Evolutionary conservation across 768 basidiomycete species (phyloP).

Genomic region (Trametes punicea): DNA sequence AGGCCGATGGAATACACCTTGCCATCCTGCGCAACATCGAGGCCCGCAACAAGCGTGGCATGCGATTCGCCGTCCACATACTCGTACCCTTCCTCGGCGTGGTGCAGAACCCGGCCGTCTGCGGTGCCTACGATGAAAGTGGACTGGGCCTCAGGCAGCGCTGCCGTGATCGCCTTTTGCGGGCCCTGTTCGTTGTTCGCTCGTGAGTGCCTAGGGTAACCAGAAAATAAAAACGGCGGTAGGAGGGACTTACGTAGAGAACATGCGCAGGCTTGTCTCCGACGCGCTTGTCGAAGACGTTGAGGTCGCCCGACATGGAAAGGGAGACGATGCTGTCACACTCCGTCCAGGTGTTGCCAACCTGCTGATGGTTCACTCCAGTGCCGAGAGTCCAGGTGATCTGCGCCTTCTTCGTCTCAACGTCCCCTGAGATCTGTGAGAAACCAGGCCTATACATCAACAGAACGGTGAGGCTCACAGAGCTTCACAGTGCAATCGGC

Average conservation of each 20-base stretch:
- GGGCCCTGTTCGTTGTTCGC: slow-evolving; percentile 51
- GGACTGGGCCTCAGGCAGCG: slow-evolving; percentile 38
- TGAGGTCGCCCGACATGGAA: slow-evolving; percentile 78
- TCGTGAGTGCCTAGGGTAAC: not conserved
- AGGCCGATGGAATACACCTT: slow-evolving; percentile 71
- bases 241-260: slow-evolving; percentile 59
- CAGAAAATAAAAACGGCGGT: not conserved
- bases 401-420: slow-evolving; percentile 61
- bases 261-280: slow-evolving; percentile 58
- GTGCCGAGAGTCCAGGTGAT: slow-evolving; percentile 71
- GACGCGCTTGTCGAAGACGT: slow-evolving; percentile 73
- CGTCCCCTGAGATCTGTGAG: slow-evolving; percentile 60
- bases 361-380: slow-evolving; percentile 78
- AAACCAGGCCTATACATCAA: not conserved
- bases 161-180: slow-evolving; percentile 75
- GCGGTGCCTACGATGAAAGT: slow-evolving; percentile 82
- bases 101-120: slow-evolving; percentile 72
- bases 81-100: slow-evolving; percentile 47
- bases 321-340: slow-evolving; percentile 73
- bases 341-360: slow-evolving; percentile 83
- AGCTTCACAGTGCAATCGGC: slow-evolving; percentile 86
- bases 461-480: slow-evolving; percentile 48
- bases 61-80: slow-evolving; percentile 64
- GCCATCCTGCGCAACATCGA: slow-evolving; percentile 46
- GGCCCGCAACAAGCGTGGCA: slow-evolving; percentile 61